Conservation (phyloP, 1,284 basidiomycete genomes). For the Irpex sp. region DNA sequence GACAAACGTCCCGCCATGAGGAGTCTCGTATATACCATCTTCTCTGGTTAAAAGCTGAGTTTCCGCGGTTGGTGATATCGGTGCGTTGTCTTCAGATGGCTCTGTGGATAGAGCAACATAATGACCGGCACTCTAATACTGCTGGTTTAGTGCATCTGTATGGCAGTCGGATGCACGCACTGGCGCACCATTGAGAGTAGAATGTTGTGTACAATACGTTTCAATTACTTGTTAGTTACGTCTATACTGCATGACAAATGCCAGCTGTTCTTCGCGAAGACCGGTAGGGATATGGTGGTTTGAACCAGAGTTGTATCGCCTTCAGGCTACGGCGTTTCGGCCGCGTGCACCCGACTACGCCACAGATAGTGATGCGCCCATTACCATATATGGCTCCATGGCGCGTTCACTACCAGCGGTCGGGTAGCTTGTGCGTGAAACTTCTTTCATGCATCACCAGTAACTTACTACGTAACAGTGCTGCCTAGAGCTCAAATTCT, state of each 20-base stretch:
- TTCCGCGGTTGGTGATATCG: neutral
- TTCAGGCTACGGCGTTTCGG: neutral
- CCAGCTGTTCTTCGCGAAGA: neutral
- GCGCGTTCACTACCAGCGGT: no score
- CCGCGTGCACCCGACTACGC: neutral
- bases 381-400: neutral
- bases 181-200: neutral
- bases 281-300: neutral
- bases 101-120: constrained; percentile 18
- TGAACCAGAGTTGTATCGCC: neutral
- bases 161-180: neutral
- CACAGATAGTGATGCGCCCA: neutral
- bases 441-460: no score
- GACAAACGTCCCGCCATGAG: constrained; percentile 34
- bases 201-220: neutral
- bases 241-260: neutral
- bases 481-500: no score
- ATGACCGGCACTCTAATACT: constrained; percentile 1
- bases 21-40: constrained; percentile 6
- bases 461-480: no score
- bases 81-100: constrained; percentile 9
- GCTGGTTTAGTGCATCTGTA: neutral
- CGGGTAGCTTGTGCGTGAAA: no score
- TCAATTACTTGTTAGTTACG: neutral
- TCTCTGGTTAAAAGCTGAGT: neutral